A percentile compares a stretch with the other conserved stretches of the same genome.
Evolutionary conservation across 1,139 yeast species (phyloP).

Genomic region (Hyphopichia burtonii): DNA sequence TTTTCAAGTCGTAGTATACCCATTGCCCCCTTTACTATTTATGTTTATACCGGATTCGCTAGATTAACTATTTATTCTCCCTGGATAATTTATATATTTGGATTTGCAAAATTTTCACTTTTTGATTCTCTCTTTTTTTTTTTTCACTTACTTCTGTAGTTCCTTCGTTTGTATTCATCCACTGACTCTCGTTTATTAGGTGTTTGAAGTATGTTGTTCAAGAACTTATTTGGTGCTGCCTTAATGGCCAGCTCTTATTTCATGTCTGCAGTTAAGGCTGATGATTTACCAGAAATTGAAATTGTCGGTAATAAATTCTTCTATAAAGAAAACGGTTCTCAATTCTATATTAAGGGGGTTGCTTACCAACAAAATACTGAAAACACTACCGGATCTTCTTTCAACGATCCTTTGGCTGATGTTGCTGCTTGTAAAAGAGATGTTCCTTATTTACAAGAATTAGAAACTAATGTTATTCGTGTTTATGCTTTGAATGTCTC

Average conservation of each 20-base stretch:
- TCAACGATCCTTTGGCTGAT: constrained; percentile 76
- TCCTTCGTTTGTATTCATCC: constrained; percentile 5
- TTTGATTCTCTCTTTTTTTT: neutral
- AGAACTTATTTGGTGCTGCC: constrained; percentile 30
- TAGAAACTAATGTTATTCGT: constrained; percentile 74
- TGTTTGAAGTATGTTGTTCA: constrained; percentile 40
- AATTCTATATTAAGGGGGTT: constrained; percentile 76
- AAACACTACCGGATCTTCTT: constrained; percentile 42
- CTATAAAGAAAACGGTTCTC: constrained; percentile 74
- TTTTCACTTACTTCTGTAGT: neutral
- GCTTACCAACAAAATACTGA: constrained; percentile 75
- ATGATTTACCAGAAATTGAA: constrained; percentile 46
- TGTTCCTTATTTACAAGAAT: constrained; percentile 69
- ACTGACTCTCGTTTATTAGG: neutral
- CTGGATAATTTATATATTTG: neutral
- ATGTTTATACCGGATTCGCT: constrained; percentile 1
- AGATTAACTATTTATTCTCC: neutral
- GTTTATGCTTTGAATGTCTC: constrained; percentile 78
- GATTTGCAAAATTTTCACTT: neutral
- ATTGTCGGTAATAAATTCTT: constrained; percentile 75
- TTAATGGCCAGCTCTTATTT: constrained; percentile 24
- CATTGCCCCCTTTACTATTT: constrained; percentile 1
- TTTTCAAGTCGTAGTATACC: neutral
- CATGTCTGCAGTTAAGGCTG: constrained; percentile 13
- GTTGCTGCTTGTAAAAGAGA: constrained; percentile 73